A percentile compares a stretch with the other conserved stretches of the same genome.
Conservation (phyloP, 2,329 filamentous ascomycete genomes). For the Onygenales sp. region DNA sequence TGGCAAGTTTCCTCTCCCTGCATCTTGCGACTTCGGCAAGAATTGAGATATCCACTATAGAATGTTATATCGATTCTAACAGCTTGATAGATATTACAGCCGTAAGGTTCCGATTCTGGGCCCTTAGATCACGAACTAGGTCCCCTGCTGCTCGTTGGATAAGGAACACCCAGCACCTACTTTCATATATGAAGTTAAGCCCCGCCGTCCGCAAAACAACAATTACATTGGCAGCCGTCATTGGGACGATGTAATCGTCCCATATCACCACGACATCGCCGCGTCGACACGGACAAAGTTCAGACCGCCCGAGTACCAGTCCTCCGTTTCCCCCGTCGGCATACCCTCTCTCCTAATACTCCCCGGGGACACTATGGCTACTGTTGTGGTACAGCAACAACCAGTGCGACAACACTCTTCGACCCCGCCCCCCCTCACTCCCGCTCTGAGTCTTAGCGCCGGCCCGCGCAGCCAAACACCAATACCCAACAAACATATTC, state of each 20-base stretch:
- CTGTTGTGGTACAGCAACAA: conserved; percentile 37
- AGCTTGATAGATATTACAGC: not conserved
- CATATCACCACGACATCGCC: not conserved
- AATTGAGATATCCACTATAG: too few species aligned
- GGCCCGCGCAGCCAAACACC: conserved; percentile 48
- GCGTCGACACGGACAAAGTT: conserved; percentile 2
- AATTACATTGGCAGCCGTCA: not conserved
- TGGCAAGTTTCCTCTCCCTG: too few species aligned
- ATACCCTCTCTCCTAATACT: not conserved
- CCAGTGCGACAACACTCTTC: conserved; percentile 41
- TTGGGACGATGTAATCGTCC: not conserved
- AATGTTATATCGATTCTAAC: not conserved
- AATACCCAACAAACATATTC: conserved; percentile 82
- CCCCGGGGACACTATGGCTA: conserved; percentile 28
- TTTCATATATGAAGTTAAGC: not conserved
- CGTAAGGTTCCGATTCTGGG: not conserved
- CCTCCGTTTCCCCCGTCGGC: not conserved
- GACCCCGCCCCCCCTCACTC: conserved; percentile 37
- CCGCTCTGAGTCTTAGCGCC: conserved; percentile 50
- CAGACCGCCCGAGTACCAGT: conserved; percentile 1
- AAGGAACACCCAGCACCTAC: not conserved
- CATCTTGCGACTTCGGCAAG: too few species aligned
- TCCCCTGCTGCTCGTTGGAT: not conserved
- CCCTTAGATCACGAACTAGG: too few species aligned
- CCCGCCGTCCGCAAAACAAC: not conserved